Conservation (phyloP, 441 rosid species). For the Macaranga tanarius region DNA sequence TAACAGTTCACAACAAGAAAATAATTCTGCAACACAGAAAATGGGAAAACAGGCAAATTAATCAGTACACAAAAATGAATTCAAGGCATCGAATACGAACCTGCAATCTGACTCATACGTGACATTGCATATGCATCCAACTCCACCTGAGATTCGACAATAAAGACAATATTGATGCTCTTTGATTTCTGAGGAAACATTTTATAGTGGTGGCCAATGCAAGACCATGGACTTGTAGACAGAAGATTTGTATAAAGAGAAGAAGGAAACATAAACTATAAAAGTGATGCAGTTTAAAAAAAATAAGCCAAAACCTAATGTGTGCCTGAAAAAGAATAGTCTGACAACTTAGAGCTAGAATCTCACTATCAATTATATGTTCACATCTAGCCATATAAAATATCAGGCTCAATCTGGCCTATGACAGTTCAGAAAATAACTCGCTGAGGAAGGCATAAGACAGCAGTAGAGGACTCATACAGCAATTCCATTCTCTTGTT, state of each 20-base stretch:
- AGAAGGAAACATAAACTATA: neutral
- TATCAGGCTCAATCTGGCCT: neutral
- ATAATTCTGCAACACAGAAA: constrained; percentile 13
- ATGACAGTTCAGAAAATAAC: neutral
- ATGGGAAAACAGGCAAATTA: constrained; percentile 1
- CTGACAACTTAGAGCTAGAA: neutral
- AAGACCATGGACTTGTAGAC: neutral
- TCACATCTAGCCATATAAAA: constrained; percentile 8
- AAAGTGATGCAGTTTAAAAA: neutral
- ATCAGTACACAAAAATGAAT: constrained; percentile 10
- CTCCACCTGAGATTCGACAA: constrained; percentile 50
- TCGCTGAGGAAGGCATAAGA: neutral
- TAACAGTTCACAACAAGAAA: neutral
- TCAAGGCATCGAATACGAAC: constrained; percentile 32
- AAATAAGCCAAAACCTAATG: neutral
- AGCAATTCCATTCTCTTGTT: neutral
- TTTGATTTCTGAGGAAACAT: constrained; percentile 11
- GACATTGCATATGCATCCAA: constrained; percentile 89
- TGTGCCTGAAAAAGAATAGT: neutral
- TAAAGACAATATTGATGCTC: constrained; percentile 16
- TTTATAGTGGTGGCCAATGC: constrained; percentile 1
- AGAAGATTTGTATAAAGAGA: neutral
- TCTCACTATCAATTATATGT: neutral
- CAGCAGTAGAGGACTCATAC: neutral
- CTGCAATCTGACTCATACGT: constrained; percentile 80